Conservation (phyloP, 1,284 basidiomycete species). For the Cerrena zonata region DNA sequence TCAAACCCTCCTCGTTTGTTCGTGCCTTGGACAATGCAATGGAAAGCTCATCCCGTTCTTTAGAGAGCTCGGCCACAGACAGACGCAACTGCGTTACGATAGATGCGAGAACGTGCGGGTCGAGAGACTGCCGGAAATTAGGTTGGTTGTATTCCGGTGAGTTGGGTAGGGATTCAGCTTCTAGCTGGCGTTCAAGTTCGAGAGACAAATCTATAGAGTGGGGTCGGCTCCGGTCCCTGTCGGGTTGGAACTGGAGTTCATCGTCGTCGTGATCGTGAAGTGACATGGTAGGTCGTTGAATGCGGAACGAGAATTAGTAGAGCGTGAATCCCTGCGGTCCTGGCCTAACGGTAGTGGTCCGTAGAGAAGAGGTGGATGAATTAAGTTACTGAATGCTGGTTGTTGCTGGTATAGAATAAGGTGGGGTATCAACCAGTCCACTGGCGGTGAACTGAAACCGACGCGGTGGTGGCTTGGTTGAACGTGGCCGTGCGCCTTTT, state of each 20-base stretch:
- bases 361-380: background rate
- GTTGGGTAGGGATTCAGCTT: slow-evolving; percentile 50
- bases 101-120: slow-evolving; percentile 68
- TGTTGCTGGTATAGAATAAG: background rate
- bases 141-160: slow-evolving; percentile 25
- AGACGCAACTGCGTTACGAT: slow-evolving; percentile 63
- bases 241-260: slow-evolving; percentile 5
- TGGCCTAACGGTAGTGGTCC: background rate
- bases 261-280: slow-evolving; percentile 12
- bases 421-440: background rate
- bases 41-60: slow-evolving; percentile 61
- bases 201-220: slow-evolving; percentile 73
- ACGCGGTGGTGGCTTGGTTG: background rate
- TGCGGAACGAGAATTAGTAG: too few species aligned
- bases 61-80: slow-evolving; percentile 54
- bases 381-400: background rate
- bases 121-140: slow-evolving; percentile 48
- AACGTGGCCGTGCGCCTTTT: background rate
- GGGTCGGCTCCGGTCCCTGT: slow-evolving; percentile 29
- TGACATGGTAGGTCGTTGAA: slow-evolving; percentile 16
- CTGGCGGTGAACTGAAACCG: background rate
- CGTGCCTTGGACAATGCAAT: slow-evolving; percentile 45
- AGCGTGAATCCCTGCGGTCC: background rate
- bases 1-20: slow-evolving; percentile 50
- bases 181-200: slow-evolving; percentile 70